Conservation (phyloP, 306 rosid genomes). For the Cotoneaster glaucophyllus region DNA sequence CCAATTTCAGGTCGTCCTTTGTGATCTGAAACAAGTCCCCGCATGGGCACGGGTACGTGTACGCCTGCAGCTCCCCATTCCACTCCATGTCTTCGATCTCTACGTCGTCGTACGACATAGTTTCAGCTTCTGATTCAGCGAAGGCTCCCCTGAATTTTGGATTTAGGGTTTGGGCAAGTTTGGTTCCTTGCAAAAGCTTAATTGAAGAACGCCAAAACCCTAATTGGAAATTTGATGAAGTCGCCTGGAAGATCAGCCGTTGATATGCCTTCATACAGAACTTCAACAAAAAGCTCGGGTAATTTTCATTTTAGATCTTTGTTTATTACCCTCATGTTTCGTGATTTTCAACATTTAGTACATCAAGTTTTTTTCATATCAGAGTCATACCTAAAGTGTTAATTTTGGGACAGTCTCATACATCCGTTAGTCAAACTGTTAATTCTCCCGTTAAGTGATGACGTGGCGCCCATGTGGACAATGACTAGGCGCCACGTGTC, state of each 20-base stretch:
- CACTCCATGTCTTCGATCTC: slow-evolving; percentile 99
- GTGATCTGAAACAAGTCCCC: slow-evolving; percentile 94
- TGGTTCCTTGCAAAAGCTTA: background rate
- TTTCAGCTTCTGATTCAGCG: background rate
- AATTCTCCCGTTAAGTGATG: too few relatives aligned
- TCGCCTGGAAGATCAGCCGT: background rate
- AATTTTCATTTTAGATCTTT: too few relatives aligned
- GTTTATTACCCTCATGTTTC: too few relatives aligned
- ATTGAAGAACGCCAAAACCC: background rate
- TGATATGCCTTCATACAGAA: background rate
- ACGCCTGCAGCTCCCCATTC: slow-evolving; percentile 72
- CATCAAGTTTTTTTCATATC: too few relatives aligned
- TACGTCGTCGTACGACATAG: slow-evolving; percentile 94
- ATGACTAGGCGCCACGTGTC: too few relatives aligned
- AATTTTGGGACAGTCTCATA: too few relatives aligned
- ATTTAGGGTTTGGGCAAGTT: background rate
- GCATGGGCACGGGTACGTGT: slow-evolving; percentile 91
- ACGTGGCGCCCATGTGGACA: too few relatives aligned
- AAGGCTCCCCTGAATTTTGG: too few relatives aligned
- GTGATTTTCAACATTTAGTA: too few relatives aligned
- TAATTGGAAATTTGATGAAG: background rate
- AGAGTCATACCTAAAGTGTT: too few relatives aligned
- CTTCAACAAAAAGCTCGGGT: too few relatives aligned
- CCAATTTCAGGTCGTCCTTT: slow-evolving; percentile 75
- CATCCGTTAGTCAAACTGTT: too few relatives aligned